Evolutionary conservation across 768 basidiomycete genomes (phyloP).

Genomic region (Phaeotremella skinneri): DNA sequence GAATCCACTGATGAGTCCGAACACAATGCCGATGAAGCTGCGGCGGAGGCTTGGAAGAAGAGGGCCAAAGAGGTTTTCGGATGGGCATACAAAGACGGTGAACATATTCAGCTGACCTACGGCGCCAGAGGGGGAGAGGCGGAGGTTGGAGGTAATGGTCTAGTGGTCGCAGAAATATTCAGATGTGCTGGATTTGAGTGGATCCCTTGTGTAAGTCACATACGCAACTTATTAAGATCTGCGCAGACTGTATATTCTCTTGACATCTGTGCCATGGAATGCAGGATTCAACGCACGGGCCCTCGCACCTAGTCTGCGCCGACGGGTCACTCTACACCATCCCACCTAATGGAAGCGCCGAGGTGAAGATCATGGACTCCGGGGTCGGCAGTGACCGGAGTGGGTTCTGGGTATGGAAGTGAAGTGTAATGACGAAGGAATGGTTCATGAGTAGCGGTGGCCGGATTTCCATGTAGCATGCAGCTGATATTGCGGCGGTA

Average conservation of each 20-base stretch:
- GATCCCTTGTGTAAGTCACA: slow-evolving; percentile 64
- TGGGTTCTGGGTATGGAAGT: slow-evolving; percentile 4
- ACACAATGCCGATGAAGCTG: slow-evolving; percentile 41
- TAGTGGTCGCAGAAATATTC: slow-evolving; percentile 68
- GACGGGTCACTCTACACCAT: slow-evolving; percentile 74
- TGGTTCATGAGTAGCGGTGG: no score
- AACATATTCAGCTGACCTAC: slow-evolving; percentile 66
- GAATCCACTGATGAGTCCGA: no score
- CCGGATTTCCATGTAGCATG: no score
- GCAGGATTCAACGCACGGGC: slow-evolving; percentile 62
- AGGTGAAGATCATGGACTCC: slow-evolving; percentile 12
- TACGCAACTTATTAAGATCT: slow-evolving; percentile 5
- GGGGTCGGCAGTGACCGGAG: neutral
- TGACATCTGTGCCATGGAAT: slow-evolving; percentile 6
- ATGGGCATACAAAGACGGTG: slow-evolving; percentile 74
- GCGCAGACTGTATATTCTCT: slow-evolving; percentile 5
- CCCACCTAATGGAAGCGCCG: slow-evolving; percentile 61
- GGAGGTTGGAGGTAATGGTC: slow-evolving; percentile 56
- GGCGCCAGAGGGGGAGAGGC: slow-evolving; percentile 52
- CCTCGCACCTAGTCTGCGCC: slow-evolving; percentile 71
- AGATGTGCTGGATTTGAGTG: slow-evolving; percentile 81
- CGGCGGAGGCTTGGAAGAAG: slow-evolving; percentile 41
- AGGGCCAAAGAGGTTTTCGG: slow-evolving; percentile 60
- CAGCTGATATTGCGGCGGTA: no score
- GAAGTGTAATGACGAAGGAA: no score